These are phyloP conservation scores for Cutaneotrichosporon dermatis DNA, from an alignment of 1,284 basidiomycete species.

Conservation along the genomic window DNA sequence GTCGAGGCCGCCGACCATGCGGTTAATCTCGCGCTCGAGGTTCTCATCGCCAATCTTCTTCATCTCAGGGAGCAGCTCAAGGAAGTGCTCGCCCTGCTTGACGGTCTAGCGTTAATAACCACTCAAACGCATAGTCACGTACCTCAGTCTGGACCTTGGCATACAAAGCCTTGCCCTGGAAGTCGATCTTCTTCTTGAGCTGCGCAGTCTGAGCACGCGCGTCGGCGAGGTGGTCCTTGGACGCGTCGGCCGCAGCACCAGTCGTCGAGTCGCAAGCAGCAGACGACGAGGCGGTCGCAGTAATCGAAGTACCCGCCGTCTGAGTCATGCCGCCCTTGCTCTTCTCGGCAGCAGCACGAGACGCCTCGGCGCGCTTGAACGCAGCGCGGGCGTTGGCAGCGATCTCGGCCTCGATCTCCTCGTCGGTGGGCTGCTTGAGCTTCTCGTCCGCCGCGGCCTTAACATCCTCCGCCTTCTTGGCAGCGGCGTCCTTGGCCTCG, in stretches of 20 bases:
- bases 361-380: neutral
- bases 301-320: neutral
- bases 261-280: neutral
- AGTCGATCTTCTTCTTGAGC: slow-evolving; percentile 30
- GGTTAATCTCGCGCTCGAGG: slow-evolving; percentile 37
- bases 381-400: neutral
- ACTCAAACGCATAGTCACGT: no score
- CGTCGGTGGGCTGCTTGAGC: no score
- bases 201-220: neutral
- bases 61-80: slow-evolving; percentile 25
- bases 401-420: slow-evolving; percentile 1
- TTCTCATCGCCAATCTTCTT: slow-evolving; percentile 21
- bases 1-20: slow-evolving; percentile 40
- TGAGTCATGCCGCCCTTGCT: neutral
- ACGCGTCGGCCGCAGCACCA: neutral
- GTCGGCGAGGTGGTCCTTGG: slow-evolving; percentile 1
- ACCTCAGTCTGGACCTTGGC: slow-evolving; percentile 32
- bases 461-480: slow-evolving; percentile 1
- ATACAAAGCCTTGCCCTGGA: slow-evolving; percentile 30
- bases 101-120: slow-evolving; percentile 5
- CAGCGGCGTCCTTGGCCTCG: slow-evolving; percentile 2
- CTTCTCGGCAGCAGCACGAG: neutral
- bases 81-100: slow-evolving; percentile 15
- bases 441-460: neutral
- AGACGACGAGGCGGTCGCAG: neutral